These are phyloP conservation scores for Clarireedia sp. DNA, from an alignment of 2,329 filamentous ascomycete species.

Conservation along the genomic window DNA sequence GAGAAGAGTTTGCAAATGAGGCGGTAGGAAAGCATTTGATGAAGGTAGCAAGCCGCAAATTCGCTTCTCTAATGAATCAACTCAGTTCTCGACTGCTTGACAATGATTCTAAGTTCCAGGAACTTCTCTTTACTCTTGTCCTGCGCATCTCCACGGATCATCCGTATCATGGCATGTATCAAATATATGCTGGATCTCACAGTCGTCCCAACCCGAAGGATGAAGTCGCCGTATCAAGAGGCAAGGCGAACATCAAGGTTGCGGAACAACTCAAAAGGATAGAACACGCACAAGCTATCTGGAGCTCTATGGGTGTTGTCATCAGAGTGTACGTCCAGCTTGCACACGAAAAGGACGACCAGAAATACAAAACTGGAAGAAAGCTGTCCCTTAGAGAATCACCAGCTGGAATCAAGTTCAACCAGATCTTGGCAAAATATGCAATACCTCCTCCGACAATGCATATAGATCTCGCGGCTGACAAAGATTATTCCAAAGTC, in stretches of 20 bases:
- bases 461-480: slow-evolving; percentile 65
- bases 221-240: slow-evolving; percentile 63
- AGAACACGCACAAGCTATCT: slow-evolving; percentile 46
- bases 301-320: slow-evolving; percentile 65
- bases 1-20: slow-evolving; percentile 67
- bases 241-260: slow-evolving; percentile 63
- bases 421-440: slow-evolving; percentile 54
- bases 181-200: slow-evolving; percentile 78
- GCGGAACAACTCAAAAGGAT: slow-evolving; percentile 48
- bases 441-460: slow-evolving; percentile 83
- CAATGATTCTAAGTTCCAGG: slow-evolving; percentile 63
- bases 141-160: slow-evolving; percentile 84
- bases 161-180: slow-evolving; percentile 95
- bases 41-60: slow-evolving; percentile 81
- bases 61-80: slow-evolving; percentile 90
- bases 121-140: slow-evolving; percentile 63
- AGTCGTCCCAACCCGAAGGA: slow-evolving; percentile 64
- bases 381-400: slow-evolving; percentile 59
- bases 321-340: slow-evolving; percentile 59
- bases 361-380: slow-evolving; percentile 58
- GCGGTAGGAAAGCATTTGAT: slow-evolving; percentile 64
- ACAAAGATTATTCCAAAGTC: slow-evolving; percentile 67
- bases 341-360: slow-evolving; percentile 56
- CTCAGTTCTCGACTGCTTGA: slow-evolving; percentile 85
- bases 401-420: slow-evolving; percentile 52